Base-by-base conservation (phyloP, 176 grass and related monocot species). In the Carex scoparia region DNA sequence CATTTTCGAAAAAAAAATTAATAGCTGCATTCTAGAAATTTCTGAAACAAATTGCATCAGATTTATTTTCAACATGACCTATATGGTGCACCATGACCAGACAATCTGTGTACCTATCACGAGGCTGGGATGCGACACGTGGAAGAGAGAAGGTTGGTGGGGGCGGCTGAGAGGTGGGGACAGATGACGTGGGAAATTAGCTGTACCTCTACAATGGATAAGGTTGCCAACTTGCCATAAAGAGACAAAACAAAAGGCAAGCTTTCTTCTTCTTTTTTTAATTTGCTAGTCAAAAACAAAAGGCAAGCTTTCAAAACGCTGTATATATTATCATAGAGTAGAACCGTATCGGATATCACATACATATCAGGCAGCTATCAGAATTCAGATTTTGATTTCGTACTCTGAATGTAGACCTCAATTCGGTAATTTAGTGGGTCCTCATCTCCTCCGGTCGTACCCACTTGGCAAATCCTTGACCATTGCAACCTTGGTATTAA, bases 81-180 rank as follows among this genome's bases (percentile, higher is more conserved):
- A 63, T 18, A 42, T 44, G 49, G 48, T 78, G 51, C 74, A 78
- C 49, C 74, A 16, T 16, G 74, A 32, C 18, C 74, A 78, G 74
- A 11, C 74, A 78, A 18, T 33, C 10, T 57, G 38, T 14, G 9
- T 78, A 16, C 7, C 13, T 1, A 13, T 55, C 74, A 57, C 23
- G 2, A 15, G 13, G 23, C 5, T 56, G 27, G 3, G 28, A 51
- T 9, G 13, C 7, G 30, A 57, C 74, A 78, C 74, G 74, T 78
- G 74, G 74, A 55, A 78, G 72, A 15, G 10, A 77, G 48, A 30
- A 30, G 80, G 80, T 83, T 65, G 81, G 81, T 83, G 61, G 81
- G 48, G 62, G 80, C 62, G 62, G 80, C 80, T 63, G 80, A 12
- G 15, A 19, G 27, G 23, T 37, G 42, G 61, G n/a, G 59, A 4